These are phyloP conservation scores for Penicillium chermesinum DNA, from an alignment of 495 filamentous ascomycete genomes.

Conservation along the genomic window DNA sequence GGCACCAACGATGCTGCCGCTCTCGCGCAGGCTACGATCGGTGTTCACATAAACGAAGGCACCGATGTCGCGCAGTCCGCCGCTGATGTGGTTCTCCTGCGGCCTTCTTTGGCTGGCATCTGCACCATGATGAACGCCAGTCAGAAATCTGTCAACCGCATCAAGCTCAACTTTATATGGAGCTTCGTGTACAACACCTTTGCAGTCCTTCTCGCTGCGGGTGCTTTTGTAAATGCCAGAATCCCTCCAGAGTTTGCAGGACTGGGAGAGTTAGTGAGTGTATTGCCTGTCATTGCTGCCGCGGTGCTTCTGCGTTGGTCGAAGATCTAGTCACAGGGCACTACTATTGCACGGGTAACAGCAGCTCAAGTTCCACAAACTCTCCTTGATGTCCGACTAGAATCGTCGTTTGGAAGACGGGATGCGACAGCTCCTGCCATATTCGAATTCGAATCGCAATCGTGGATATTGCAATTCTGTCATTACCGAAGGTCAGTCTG, in stretches of 20 bases:
- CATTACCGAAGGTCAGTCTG: too few species aligned
- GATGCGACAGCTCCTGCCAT: too few species aligned
- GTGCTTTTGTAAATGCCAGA: slow-evolving; percentile 57
- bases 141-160: slow-evolving; percentile 46
- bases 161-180: slow-evolving; percentile 72
- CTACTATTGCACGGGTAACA: too few species aligned
- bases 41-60: slow-evolving; percentile 59
- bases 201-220: slow-evolving; percentile 65
- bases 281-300: slow-evolving; percentile 64
- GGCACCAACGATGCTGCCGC: slow-evolving; percentile 79
- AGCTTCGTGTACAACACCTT: slow-evolving; percentile 68
- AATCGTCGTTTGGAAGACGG: too few species aligned
- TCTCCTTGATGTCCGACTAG: too few species aligned
- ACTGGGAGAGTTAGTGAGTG: slow-evolving; percentile 71
- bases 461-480: too few species aligned
- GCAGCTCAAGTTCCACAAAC: too few species aligned
- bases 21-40: slow-evolving; percentile 66
- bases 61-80: slow-evolving; percentile 63
- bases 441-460: too few species aligned
- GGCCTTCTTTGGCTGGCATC: slow-evolving; percentile 52
- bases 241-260: slow-evolving; percentile 73
- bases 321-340: slow-evolving; percentile 16
- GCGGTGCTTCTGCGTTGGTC: slow-evolving; percentile 45
- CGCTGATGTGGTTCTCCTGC: slow-evolving; percentile 65
- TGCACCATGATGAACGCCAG: slow-evolving; percentile 56